Evolutionary conservation across 2,329 filamentous ascomycete species (phyloP).

Genomic region (Stachybotrys chartarum): DNA sequence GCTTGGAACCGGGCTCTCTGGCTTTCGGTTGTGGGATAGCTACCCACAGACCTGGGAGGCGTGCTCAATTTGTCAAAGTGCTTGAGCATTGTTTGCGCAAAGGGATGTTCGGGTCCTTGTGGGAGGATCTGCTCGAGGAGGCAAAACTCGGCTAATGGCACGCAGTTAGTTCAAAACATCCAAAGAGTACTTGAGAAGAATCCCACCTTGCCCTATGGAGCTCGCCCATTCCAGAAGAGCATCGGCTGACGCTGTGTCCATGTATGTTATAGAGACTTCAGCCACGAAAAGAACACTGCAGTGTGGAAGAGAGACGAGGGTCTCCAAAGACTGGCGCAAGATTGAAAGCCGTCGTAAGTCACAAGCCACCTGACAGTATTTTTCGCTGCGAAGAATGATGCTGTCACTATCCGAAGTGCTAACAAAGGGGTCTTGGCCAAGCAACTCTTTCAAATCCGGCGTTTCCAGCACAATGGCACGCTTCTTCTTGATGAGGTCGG

Average conservation of each 20-base stretch:
- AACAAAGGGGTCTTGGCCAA: constrained; percentile 18
- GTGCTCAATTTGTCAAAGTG: constrained; percentile 79
- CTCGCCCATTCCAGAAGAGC: constrained; percentile 73
- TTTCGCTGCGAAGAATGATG: constrained; percentile 56
- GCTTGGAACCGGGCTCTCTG: constrained; percentile 62
- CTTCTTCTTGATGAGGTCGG: constrained; percentile 71
- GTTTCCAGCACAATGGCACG: constrained; percentile 58
- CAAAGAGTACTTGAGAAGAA: neutral
- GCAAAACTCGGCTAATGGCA: constrained; percentile 60
- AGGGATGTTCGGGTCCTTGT: constrained; percentile 70
- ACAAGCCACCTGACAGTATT: constrained; percentile 75
- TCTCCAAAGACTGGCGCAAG: constrained; percentile 52
- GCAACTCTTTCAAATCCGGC: constrained; percentile 41
- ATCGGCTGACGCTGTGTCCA: constrained; percentile 69
- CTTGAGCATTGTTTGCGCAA: constrained; percentile 76
- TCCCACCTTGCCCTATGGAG: constrained; percentile 56
- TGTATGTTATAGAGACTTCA: constrained; percentile 88
- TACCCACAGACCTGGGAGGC: constrained; percentile 64
- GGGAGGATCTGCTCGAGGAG: constrained; percentile 83
- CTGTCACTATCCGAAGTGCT: constrained; percentile 33
- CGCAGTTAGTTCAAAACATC: constrained; percentile 1
- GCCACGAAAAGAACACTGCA: constrained; percentile 71
- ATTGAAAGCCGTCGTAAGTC: constrained; percentile 63
- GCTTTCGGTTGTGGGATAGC: constrained; percentile 58
- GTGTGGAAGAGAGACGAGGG: constrained; percentile 48